These are phyloP conservation scores for Colletotrichum falcatum DNA, from an alignment of 2,329 filamentous ascomycete species.

Conservation along the genomic window DNA sequence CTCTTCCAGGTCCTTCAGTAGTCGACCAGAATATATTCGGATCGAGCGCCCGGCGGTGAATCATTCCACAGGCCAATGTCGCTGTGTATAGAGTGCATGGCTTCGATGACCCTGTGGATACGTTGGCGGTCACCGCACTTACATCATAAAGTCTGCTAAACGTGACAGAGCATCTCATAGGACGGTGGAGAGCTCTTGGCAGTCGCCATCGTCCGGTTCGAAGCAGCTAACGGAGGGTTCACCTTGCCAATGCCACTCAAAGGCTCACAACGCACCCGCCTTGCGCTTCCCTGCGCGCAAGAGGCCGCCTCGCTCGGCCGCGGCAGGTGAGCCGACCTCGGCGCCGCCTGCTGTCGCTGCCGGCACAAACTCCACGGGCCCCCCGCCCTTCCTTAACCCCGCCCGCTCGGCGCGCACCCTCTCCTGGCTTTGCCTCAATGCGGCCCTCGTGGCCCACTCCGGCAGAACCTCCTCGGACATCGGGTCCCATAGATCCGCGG, in stretches of 20 bases:
- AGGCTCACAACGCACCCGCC: slow-evolving; percentile 43
- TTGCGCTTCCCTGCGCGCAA: slow-evolving; percentile 50
- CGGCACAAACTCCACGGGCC: slow-evolving; percentile 63
- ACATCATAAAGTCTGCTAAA: neutral
- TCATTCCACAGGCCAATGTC: neutral
- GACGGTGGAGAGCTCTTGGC: neutral
- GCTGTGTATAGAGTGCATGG: no score
- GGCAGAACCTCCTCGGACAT: slow-evolving; percentile 58
- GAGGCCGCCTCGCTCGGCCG: slow-evolving; percentile 44
- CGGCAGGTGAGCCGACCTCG: slow-evolving; percentile 25
- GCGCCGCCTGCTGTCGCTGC: slow-evolving; percentile 40
- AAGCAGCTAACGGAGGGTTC: neutral
- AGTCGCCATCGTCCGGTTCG: neutral
- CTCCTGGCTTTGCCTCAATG: slow-evolving; percentile 62
- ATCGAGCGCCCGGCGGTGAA: neutral
- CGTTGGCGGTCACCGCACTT: neutral
- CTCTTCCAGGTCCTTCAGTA: neutral
- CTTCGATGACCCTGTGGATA: neutral
- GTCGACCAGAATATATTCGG: neutral
- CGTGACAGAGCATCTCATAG: neutral
- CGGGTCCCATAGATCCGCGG: slow-evolving; percentile 69
- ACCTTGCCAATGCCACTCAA: neutral
- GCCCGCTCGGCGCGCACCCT: slow-evolving; percentile 59
- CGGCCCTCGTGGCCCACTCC: slow-evolving; percentile 63
- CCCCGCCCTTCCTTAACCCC: slow-evolving; percentile 56